Evolutionary conservation across 2,329 filamentous ascomycete species (phyloP).

Genomic region (Fusarium sp.): DNA sequence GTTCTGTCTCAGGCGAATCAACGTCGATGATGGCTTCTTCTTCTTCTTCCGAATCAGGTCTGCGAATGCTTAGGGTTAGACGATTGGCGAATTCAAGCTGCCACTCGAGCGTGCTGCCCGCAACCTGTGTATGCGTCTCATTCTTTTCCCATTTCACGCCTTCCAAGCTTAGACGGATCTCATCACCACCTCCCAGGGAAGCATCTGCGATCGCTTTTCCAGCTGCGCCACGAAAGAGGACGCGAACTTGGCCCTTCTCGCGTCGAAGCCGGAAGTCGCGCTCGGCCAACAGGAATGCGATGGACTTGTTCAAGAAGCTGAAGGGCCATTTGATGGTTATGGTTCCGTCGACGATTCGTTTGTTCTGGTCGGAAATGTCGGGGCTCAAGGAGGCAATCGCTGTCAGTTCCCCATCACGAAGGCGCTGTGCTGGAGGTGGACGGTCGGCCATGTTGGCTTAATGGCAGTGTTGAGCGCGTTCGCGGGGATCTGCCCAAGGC

Average conservation of each 20-base stretch:
- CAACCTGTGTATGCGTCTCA: constrained; percentile 62
- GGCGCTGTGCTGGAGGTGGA: constrained; percentile 40
- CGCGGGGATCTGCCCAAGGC: constrained; percentile 19
- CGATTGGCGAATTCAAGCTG: constrained; percentile 70
- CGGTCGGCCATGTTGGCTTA: constrained; percentile 46
- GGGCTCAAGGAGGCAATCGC: constrained; percentile 72
- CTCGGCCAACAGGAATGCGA: constrained; percentile 87
- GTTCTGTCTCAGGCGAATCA: constrained; percentile 52
- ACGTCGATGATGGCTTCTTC: constrained; percentile 69
- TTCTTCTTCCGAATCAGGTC: constrained; percentile 62
- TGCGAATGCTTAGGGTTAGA: constrained; percentile 61
- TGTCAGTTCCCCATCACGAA: constrained; percentile 56
- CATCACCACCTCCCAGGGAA: constrained; percentile 84
- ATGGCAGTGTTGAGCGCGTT: constrained; percentile 37
- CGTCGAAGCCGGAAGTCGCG: constrained; percentile 86
- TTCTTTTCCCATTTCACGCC: constrained; percentile 78
- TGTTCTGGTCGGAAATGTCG: constrained; percentile 58
- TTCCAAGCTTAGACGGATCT: constrained; percentile 77
- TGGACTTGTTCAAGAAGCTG: constrained; percentile 80
- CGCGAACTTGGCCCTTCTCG: constrained; percentile 84
- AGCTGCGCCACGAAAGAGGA: constrained; percentile 79
- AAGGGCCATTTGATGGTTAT: constrained; percentile 94
- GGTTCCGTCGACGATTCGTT: constrained; percentile 74
- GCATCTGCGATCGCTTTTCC: constrained; percentile 79
- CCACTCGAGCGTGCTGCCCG: constrained; percentile 70